Evolutionary conservation across 352 stramenopile species (phyloP).

Genomic region (Globisporangium spiculum): DNA sequence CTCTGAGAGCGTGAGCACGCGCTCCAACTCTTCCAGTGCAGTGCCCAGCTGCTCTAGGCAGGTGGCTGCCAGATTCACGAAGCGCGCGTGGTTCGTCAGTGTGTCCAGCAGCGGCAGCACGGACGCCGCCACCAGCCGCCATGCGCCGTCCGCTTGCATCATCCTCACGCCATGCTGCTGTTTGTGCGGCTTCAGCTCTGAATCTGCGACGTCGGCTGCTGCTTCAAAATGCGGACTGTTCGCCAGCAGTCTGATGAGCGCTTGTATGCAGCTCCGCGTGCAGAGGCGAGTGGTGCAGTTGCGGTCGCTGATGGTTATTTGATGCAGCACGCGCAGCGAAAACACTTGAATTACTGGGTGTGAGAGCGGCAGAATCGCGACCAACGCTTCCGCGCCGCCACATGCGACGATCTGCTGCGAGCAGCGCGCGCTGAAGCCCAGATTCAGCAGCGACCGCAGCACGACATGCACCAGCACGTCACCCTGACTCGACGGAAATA

Average conservation of each 20-base stretch:
- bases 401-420: slow-evolving; percentile 8
- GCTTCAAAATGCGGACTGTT: not conserved
- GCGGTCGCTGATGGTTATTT: slow-evolving; percentile 2
- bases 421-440: slow-evolving; percentile 16
- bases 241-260: slow-evolving; percentile 9
- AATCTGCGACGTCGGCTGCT: not conserved
- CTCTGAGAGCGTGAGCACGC: not conserved
- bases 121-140: not conserved
- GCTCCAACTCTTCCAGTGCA: not conserved
- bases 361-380: slow-evolving; percentile 17
- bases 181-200: not conserved
- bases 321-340: slow-evolving; percentile 20
- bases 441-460: slow-evolving; percentile 15
- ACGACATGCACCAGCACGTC: slow-evolving; percentile 21
- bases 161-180: not conserved
- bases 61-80: not conserved
- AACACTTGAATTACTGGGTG: slow-evolving; percentile 13
- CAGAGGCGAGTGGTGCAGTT: not conserved
- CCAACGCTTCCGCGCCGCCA: slow-evolving; percentile 11
- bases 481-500: slow-evolving; percentile 8
- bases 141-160: not conserved
- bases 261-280: slow-evolving; percentile 1
- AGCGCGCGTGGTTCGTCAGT: slow-evolving; percentile 5
- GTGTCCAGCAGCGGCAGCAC: slow-evolving; percentile 16
- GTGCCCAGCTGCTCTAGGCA: not conserved